A percentile compares a stretch with the other conserved stretches of the same genome.
phyloP scores from a whole-genome alignment of 2,329 filamentous ascomycete species.

The Hymenoscyphus salicellus region DNA sequence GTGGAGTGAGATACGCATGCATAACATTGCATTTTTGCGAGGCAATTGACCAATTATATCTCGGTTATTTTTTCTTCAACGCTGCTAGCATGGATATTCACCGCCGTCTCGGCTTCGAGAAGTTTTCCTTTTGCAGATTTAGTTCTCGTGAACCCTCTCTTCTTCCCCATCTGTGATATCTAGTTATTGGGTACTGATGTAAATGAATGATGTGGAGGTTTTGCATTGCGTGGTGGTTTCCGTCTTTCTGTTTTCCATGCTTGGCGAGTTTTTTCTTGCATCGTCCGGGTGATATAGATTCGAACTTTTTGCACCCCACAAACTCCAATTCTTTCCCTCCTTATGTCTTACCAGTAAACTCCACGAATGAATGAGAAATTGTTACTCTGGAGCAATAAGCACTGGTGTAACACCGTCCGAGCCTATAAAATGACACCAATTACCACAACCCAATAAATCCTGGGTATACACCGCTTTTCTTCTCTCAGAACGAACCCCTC shows the following conservation, averaged over 20 bases:
- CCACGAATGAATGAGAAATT: too few relatives aligned
- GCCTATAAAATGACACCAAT: too few relatives aligned
- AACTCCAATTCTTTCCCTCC: background rate
- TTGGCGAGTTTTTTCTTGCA: background rate
- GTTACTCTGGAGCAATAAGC: background rate
- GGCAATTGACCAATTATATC: background rate
- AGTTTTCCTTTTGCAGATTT: background rate
- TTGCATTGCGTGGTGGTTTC: background rate
- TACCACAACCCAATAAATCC: background rate
- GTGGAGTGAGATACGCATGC: background rate
- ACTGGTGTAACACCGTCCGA: background rate
- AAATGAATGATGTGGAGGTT: background rate
- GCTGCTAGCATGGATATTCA: constrained; percentile 2
- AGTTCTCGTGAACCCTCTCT: background rate
- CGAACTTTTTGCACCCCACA: background rate
- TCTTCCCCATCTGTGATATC: background rate
- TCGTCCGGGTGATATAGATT: background rate
- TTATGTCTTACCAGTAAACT: background rate
- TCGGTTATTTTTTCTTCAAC: background rate
- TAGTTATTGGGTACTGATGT: background rate
- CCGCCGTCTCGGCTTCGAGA: background rate
- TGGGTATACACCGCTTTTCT: background rate
- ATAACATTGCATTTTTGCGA: background rate
- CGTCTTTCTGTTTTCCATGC: background rate
- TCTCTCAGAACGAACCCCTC: too few relatives aligned